Conservation (phyloP, 306 rosid genomes). For the Erythrophleum fordii region DNA sequence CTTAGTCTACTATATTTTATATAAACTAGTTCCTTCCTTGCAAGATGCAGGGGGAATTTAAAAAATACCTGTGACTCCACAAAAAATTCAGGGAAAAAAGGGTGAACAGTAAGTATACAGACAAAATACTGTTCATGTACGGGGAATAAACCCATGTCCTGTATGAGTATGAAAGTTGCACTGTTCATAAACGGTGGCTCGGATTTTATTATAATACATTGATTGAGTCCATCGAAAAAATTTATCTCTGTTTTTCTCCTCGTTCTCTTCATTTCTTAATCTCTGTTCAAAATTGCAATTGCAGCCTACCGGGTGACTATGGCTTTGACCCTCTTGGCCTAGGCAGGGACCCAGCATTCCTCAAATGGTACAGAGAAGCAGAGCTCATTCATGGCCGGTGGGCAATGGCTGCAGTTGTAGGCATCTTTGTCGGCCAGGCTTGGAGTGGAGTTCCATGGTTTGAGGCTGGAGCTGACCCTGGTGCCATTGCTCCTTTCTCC, state of each 20-base stretch:
- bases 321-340: slow-evolving; percentile 97
- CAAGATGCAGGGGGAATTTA: no score
- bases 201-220: no score
- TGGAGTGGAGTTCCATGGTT: slow-evolving; percentile 99
- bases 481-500: slow-evolving; percentile 95
- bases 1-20: not conserved
- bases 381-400: slow-evolving; percentile 98
- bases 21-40: no score
- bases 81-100: no score
- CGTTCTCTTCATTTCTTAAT: not conserved
- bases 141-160: no score
- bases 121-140: no score
- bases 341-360: slow-evolving; percentile 91
- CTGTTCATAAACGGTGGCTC: no score
- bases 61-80: no score
- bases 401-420: slow-evolving; percentile 97
- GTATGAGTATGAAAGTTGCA: no score
- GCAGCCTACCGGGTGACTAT: slow-evolving; percentile 93
- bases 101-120: no score
- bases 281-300: slow-evolving; percentile 11
- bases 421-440: slow-evolving; percentile 94
- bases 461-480: slow-evolving; percentile 91
- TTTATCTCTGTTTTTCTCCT: not conserved
- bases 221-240: not conserved
- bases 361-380: slow-evolving; percentile 99